Base-by-base conservation (phyloP, 352 stramenopile genomes). In the Thalassiosira ordinaria region DNA sequence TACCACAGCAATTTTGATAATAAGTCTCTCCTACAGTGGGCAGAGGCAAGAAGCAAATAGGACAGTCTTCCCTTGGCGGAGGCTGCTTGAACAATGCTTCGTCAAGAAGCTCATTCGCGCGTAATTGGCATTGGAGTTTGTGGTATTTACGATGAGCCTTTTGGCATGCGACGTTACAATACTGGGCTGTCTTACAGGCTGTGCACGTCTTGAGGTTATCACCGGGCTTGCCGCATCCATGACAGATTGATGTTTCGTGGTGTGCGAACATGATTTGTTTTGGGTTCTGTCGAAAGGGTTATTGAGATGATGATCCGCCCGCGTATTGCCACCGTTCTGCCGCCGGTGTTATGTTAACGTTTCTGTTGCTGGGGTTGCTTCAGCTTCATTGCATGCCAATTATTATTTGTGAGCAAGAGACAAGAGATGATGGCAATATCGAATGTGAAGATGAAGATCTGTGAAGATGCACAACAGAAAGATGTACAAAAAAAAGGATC, bases 141-240 rank as follows among this genome's bases (percentile, higher is more conserved):
- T 68, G 60, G 18, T 26, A 56, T 14, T 68, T 37, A 7, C 35
- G 18, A 68, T 56, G 41, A 0, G 22, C 13, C 37, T 68, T 68
- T 14, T 52, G 60, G n/a, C 35, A 68, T 29, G n/a, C 2, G 13
- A 57, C n/a, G 9, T 56, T 35, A 2, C 60, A 68, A 39, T 68
- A 56, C 22, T n/a, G 41, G 9, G 33, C 41, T 7, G 41, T 29
- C 3, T 26, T 33, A 56, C 57, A 67, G 14, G 2, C 35, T 22
- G 60, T 16, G 39, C 60, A 68, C 8, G 14, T 35, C 14, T 31
- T 68, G n/a, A 41, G 8, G 8, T 20, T 22, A 20, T 26, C 9
- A 39, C 24, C 11, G 11, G 29, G 27, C 37, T 66, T 66, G 13
- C 18, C 6, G 31, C 59, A 67, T n/a, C 9, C 37, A 47, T 47